Evolutionary conservation across 257 asterid species (phyloP).

Genomic region (Cordia subcordata): DNA sequence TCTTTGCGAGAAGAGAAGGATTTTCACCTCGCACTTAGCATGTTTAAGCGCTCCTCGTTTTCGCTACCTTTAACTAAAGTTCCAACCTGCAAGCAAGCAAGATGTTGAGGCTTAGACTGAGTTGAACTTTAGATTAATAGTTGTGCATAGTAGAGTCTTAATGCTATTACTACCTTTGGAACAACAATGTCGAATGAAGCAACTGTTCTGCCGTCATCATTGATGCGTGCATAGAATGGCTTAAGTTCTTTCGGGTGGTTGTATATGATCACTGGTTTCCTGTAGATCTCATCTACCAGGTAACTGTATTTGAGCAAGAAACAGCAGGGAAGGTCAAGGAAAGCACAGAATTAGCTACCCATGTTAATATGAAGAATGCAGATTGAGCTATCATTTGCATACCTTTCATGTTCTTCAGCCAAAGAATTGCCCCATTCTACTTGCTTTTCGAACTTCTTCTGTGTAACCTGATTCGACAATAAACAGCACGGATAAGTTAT

Average conservation of each 20-base stretch:
- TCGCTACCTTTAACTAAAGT: slow-evolving; percentile 74
- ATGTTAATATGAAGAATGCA: neutral
- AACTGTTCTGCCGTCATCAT: slow-evolving; percentile 66
- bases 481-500: neutral
- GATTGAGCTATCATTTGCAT: slow-evolving; percentile 2
- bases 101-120: neutral
- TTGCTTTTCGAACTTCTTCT: slow-evolving; percentile 31
- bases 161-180: slow-evolving; percentile 51
- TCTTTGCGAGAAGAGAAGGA: neutral
- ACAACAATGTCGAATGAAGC: slow-evolving; percentile 71
- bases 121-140: neutral
- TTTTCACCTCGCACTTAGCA: slow-evolving; percentile 54
- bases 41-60: slow-evolving; percentile 64
- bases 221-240: slow-evolving; percentile 62
- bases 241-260: slow-evolving; percentile 59
- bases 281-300: slow-evolving; percentile 55
- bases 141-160: neutral
- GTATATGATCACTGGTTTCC: slow-evolving; percentile 60
- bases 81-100: slow-evolving; percentile 52
- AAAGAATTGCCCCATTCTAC: slow-evolving; percentile 66
- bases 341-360: neutral
- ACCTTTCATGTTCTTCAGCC: slow-evolving; percentile 84
- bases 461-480: slow-evolving; percentile 36
- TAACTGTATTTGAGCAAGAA: slow-evolving; percentile 34
- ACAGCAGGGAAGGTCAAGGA: slow-evolving; percentile 6